phyloP scores from a whole-genome alignment of 768 basidiomycete species.

The Russula brevipes region DNA sequence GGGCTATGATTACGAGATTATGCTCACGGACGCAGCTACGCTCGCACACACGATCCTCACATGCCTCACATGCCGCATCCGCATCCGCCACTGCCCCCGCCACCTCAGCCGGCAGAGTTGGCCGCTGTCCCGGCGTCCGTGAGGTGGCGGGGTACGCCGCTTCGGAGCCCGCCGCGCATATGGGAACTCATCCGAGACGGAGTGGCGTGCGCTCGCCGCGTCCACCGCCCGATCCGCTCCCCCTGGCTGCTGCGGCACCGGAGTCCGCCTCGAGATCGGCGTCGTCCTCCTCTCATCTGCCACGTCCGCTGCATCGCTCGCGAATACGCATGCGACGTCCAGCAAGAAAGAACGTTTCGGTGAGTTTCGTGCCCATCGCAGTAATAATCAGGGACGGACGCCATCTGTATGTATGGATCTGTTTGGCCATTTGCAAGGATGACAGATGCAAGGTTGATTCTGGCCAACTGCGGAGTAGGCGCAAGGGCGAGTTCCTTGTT shows the following conservation, averaged over 20 bases:
- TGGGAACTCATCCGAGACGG: slow-evolving; percentile 4
- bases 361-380: slow-evolving; percentile 52
- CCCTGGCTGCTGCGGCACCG: not conserved
- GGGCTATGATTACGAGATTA: not conserved
- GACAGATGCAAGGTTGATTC: slow-evolving; percentile 77
- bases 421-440: slow-evolving; percentile 87
- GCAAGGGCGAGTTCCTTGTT: slow-evolving; percentile 54
- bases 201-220: not conserved
- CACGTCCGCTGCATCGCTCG: not conserved
- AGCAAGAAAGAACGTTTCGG: not conserved
- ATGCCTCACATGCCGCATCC: not conserved
- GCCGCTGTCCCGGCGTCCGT: not conserved
- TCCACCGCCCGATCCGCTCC: not conserved
- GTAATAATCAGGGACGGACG: slow-evolving; percentile 72
- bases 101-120: not conserved
- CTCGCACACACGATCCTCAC: not conserved
- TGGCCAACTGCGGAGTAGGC: slow-evolving; percentile 46
- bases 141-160: not conserved
- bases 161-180: slow-evolving; percentile 9
- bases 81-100: not conserved
- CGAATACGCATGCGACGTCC: not conserved
- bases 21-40: not conserved
- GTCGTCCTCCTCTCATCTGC: not conserved
- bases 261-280: not conserved
- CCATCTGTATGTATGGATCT: slow-evolving; percentile 78